These are phyloP conservation scores for Bimuria novae-zelandiae DNA, from an alignment of 2,329 filamentous ascomycete species.

Conservation along the genomic window DNA sequence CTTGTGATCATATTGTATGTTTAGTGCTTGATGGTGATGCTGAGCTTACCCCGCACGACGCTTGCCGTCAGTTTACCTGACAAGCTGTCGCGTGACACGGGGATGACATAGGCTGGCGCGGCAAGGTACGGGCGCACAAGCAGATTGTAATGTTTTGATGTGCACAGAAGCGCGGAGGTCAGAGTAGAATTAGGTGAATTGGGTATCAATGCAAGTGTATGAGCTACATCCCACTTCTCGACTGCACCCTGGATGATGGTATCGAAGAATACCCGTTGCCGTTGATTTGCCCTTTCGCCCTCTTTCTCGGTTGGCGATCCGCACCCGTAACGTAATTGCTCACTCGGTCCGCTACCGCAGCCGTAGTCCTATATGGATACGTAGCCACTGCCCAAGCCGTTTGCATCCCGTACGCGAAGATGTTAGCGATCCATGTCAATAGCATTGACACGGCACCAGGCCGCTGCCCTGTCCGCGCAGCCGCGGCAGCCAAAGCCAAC, in stretches of 20 bases:
- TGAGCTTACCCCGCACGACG: constrained; percentile 10
- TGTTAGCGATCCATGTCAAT: constrained; percentile 33
- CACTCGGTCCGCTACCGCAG: constrained; percentile 16
- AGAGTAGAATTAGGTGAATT: constrained; percentile 15
- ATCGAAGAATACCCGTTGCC: constrained; percentile 27
- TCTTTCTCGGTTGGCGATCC: constrained; percentile 29
- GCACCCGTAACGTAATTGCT: constrained; percentile 29
- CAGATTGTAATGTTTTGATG: not conserved
- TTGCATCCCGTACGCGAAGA: constrained; percentile 28
- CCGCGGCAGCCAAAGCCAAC: constrained; percentile 77
- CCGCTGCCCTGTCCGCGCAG: constrained; percentile 47
- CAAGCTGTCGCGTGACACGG: not conserved
- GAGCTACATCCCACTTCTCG: constrained; percentile 28
- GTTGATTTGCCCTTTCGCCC: constrained; percentile 26
- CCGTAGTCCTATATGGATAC: constrained; percentile 35
- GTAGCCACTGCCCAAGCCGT: constrained; percentile 32
- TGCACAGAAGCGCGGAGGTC: not conserved
- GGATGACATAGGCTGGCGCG: not conserved
- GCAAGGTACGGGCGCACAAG: too few relatives aligned
- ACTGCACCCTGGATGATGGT: constrained; percentile 35
- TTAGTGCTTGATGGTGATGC: not conserved
- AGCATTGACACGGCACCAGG: constrained; percentile 37
- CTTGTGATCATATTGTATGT: constrained; percentile 16
- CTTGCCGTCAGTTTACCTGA: constrained; percentile 2
- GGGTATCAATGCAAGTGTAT: constrained; percentile 2